Evolutionary conservation across 768 basidiomycete genomes (phyloP), one percentile per base, ranked within the genome.

Genomic region (Boletales sp.): DNA sequence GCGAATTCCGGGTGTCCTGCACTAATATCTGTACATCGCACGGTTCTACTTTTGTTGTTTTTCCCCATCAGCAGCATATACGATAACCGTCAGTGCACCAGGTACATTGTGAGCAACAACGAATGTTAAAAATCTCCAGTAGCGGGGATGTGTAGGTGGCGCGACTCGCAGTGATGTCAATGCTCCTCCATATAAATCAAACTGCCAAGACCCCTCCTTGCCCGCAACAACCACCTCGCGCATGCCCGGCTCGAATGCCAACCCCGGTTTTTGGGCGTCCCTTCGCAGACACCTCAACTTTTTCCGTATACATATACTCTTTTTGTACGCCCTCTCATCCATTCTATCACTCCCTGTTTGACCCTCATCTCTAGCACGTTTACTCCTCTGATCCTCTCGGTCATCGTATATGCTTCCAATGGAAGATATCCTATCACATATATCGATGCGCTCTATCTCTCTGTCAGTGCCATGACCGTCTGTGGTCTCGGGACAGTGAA

Each of bases 321-420:
- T 78, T 64, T 84, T 84, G 84, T 83, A 55, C 60, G 83, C 67
- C 33, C 40, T 17, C 36, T 42, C 54, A 30, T 60, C 38, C 32
- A 43, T 40, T 18, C 33, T 41, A 30, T 38, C 41, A 30, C 42
- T 18, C 45, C 43, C 38, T 41, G 40, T 44, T 44, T 56, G 43
- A 54, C 50, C 6, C 0, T 35, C 25, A 4, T 43, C 53, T 58
- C 18, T 60, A 90, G 87, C 59, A 85, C 81, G 7, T 78, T 90
- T 62, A 82, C 82, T 0, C 94, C 94, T 2, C 74, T 96, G 56
- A 71, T 94, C 47, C 80, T 82, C 55, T 88, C 90, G 17, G 82
- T 70, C 34, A 83, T 97, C 46, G 81, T 96, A 61, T 96, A 89
- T 61, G 90, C 83, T 21, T 80, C 79, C 69, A 93, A 93, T 74